phyloP scores from a whole-genome alignment of 495 filamentous ascomycete genomes.

The Hypoxylon crocopeplum region DNA sequence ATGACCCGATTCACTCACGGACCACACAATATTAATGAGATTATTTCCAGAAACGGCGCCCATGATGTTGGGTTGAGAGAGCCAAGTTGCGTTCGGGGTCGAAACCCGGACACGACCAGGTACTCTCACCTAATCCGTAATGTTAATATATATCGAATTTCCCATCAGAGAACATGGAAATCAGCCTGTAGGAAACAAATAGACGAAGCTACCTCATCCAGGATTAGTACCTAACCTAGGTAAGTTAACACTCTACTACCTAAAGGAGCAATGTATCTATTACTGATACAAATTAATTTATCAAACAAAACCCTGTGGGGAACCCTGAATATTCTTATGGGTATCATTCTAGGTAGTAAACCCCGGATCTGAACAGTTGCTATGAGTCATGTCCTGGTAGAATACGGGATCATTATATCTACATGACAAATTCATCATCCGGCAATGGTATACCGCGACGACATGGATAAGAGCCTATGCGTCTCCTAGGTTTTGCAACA shows the following conservation, averaged over 20 bases:
- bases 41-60: too few species aligned
- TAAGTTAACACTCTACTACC: neutral
- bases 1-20: slow-evolving; percentile 9
- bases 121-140: too few species aligned
- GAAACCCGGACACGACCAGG: slow-evolving; percentile 5
- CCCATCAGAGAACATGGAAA: slow-evolving; percentile 8
- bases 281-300: slow-evolving; percentile 13
- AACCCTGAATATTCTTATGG: slow-evolving; percentile 18
- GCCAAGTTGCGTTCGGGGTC: slow-evolving; percentile 14
- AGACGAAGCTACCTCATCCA: slow-evolving; percentile 10
- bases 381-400: slow-evolving; percentile 22
- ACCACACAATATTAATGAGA: slow-evolving; percentile 11
- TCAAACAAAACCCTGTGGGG: slow-evolving; percentile 23
- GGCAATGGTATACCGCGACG: slow-evolving; percentile 9
- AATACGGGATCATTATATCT: slow-evolving; percentile 5
- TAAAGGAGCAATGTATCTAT: slow-evolving; percentile 15
- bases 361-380: neutral
- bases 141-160: too few species aligned
- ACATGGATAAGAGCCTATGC: slow-evolving; percentile 11
- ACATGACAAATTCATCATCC: slow-evolving; percentile 10
- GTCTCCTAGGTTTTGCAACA: neutral
- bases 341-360: neutral
- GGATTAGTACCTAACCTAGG: neutral
- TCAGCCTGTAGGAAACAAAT: slow-evolving; percentile 23
- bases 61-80: too few species aligned